Percentiles rank a stretch among this genome's conserved stretches.
phyloP scores from a whole-genome alignment of 169 alveolate genomes.

The Eimeria necatrix region DNA sequence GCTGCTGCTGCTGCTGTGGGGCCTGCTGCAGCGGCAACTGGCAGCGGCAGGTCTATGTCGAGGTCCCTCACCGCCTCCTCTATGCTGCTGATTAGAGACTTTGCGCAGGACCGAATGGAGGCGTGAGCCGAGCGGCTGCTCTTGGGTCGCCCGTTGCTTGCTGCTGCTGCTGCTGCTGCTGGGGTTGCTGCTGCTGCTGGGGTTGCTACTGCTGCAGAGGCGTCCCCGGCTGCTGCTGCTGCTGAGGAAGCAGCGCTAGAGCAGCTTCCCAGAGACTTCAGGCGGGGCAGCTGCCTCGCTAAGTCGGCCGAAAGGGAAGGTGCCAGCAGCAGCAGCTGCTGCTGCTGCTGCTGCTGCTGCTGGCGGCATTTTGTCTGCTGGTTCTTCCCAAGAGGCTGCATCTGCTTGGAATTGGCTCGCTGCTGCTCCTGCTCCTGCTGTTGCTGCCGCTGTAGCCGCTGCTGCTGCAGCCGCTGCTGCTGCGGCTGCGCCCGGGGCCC shows the following conservation, averaged over 20 bases:
- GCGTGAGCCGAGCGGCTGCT: conserved; percentile 42
- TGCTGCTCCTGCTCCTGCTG: conserved; percentile 15
- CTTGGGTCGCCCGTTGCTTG: background rate
- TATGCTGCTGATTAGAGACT: background rate
- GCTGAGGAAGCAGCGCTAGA: background rate
- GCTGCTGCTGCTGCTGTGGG: background rate
- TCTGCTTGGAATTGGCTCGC: background rate
- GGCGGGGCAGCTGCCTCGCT: no score
- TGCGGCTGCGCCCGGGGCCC: background rate
- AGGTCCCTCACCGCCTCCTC: conserved; percentile 18
- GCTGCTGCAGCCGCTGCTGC: conserved; percentile 12
- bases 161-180: conserved; percentile 17
- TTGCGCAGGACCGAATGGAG: conserved; percentile 35
- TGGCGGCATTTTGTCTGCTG: background rate
- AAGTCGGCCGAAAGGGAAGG: background rate
- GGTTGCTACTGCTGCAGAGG: background rate
- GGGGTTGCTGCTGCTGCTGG: background rate
- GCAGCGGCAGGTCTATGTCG: background rate
- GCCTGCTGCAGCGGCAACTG: background rate
- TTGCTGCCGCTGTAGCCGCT: background rate
- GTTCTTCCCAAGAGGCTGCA: background rate
- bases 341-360: background rate
- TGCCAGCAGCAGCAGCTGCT: background rate
- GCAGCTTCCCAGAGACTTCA: no score
- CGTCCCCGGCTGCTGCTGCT: background rate